phyloP scores from a whole-genome alignment of 2,329 filamentous ascomycete species.

The Trichophyton schoenleinii region DNA sequence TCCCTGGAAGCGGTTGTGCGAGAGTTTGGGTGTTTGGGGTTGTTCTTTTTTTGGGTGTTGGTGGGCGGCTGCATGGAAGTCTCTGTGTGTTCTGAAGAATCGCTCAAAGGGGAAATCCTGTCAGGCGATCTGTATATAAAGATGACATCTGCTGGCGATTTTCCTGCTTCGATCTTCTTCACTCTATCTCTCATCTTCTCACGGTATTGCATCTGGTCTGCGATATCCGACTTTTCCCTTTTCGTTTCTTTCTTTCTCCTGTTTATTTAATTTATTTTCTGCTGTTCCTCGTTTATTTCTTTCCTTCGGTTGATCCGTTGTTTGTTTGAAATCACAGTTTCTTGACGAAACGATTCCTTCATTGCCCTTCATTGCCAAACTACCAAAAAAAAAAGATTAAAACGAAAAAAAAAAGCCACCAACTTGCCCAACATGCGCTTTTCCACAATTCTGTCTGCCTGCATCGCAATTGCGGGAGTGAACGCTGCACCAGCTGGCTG shows the following conservation, averaged over 20 bases:
- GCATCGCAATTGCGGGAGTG: conserved; percentile 24
- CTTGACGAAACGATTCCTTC: background rate
- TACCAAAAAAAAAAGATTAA: background rate
- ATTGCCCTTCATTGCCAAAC: background rate
- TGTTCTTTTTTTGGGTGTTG: background rate
- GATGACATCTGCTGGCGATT: background rate
- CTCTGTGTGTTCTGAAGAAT: background rate
- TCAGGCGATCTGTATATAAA: background rate
- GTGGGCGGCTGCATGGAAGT: conserved; percentile 1
- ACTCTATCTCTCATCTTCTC: background rate
- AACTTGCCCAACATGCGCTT: conserved; percentile 14
- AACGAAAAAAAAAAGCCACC: background rate
- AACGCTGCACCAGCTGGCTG: conserved; percentile 28
- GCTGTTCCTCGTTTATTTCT: background rate
- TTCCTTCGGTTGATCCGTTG: background rate
- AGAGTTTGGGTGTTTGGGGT: background rate
- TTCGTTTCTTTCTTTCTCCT: background rate
- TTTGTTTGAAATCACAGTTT: background rate
- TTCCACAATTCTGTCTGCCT: conserved; percentile 20
- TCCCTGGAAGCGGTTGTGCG: background rate
- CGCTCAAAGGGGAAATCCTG: background rate
- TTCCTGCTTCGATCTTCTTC: background rate
- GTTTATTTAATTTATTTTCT: background rate
- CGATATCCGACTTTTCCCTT: background rate
- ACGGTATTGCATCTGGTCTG: conserved; percentile 2